A percentile compares a stretch with the other conserved stretches of the same genome.
phyloP scores from a whole-genome alignment of 2,329 filamentous ascomycete species.

The Cyphellophora europaea region DNA sequence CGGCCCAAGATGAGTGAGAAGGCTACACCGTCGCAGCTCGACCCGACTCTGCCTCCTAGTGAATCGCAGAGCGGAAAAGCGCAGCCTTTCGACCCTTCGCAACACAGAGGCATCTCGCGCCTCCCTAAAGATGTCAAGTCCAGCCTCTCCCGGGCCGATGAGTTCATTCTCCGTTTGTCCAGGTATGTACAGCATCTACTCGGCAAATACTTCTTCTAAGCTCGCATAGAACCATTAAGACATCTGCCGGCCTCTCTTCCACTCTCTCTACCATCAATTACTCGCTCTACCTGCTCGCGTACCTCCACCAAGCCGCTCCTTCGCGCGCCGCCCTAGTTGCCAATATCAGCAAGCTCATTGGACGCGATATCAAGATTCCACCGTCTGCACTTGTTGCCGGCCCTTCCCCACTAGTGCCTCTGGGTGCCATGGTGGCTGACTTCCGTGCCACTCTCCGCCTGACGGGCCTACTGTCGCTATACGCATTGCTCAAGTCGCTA shows the following conservation, averaged over 20 bases:
- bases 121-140: slow-evolving; percentile 11
- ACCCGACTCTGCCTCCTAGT: background rate
- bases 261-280: slow-evolving; percentile 63
- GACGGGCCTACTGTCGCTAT: slow-evolving; percentile 61
- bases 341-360: slow-evolving; percentile 12
- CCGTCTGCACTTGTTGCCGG: slow-evolving; percentile 32
- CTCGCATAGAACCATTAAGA: slow-evolving; percentile 51
- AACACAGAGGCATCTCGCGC: slow-evolving; percentile 8
- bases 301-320: slow-evolving; percentile 37
- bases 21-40: background rate
- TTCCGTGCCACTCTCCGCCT: slow-evolving; percentile 46
- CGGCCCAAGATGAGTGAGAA: background rate
- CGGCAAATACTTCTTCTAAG: background rate
- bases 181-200: slow-evolving; percentile 8
- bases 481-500: slow-evolving; percentile 64
- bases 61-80: slow-evolving; percentile 5
- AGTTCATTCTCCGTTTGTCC: slow-evolving; percentile 12
- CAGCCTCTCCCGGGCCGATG: slow-evolving; percentile 12
- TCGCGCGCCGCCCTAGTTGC: slow-evolving; percentile 26
- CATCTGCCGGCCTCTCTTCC: slow-evolving; percentile 60
- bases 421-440: slow-evolving; percentile 44
- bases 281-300: slow-evolving; percentile 50
- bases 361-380: slow-evolving; percentile 14
- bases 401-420: slow-evolving; percentile 35
- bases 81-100: slow-evolving; percentile 8